Percentiles rank a stretch among this genome's conserved stretches.
Evolutionary conservation across 192 early-diverging fungal species (phyloP).

Genomic region (Backusella tarrabulga): DNA sequence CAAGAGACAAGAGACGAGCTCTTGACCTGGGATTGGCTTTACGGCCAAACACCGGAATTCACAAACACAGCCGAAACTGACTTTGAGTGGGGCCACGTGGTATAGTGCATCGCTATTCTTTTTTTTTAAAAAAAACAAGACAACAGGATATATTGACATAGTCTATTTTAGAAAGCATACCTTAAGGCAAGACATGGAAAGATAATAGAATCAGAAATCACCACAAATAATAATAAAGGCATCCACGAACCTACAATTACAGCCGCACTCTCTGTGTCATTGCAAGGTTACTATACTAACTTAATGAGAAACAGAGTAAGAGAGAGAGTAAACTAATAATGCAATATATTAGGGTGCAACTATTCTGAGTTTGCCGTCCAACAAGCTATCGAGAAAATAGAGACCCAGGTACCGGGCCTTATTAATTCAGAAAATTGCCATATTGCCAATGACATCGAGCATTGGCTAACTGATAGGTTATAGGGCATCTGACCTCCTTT

Average conservation of each 20-base stretch:
- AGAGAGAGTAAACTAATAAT: background rate
- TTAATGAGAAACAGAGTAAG: background rate
- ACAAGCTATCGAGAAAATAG: conserved; percentile 25
- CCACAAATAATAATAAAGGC: background rate
- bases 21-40: conserved; percentile 86
- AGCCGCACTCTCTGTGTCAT: conserved; percentile 18
- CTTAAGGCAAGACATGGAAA: conserved; percentile 28
- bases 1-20: conserved; percentile 39
- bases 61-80: conserved; percentile 48
- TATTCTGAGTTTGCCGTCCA: conserved; percentile 14
- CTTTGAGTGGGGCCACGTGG: conserved; percentile 58
- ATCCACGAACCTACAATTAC: conserved; percentile 31
- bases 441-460: conserved; percentile 12
- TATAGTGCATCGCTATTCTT: conserved; percentile 30
- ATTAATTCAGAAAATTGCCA: conserved; percentile 21
- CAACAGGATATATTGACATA: background rate
- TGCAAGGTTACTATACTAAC: conserved; percentile 19
- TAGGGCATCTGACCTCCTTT: background rate
- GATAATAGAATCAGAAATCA: conserved; percentile 21
- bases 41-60: conserved; percentile 91
- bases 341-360: conserved; percentile 16
- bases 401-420: conserved; percentile 22
- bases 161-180: conserved; percentile 11
- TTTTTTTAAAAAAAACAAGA: background rate
- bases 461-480: conserved; percentile 15